phyloP scores from a whole-genome alignment of 2,329 filamentous ascomycete genomes.

The Fusarium citri region DNA sequence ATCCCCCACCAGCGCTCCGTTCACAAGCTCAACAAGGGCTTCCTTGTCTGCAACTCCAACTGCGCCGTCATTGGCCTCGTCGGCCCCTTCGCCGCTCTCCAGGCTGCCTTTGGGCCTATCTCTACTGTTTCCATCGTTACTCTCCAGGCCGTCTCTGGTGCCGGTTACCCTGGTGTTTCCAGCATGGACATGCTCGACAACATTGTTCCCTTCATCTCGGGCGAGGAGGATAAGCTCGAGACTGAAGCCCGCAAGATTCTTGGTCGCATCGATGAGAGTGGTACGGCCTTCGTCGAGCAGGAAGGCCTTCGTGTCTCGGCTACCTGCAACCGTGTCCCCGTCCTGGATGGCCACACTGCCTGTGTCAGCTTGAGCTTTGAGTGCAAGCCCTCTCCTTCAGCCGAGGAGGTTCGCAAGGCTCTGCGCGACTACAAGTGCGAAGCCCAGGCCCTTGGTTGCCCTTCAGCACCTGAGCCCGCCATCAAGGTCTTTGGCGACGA shows the following conservation, averaged over 20 bases:
- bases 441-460: constrained; percentile 84
- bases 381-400: constrained; percentile 77
- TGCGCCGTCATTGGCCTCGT: constrained; percentile 97
- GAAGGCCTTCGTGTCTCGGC: constrained; percentile 80
- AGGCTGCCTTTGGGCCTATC: constrained; percentile 86
- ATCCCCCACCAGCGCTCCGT: constrained; percentile 88
- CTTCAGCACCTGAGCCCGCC: constrained; percentile 82
- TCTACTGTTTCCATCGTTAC: constrained; percentile 84
- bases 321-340: constrained; percentile 93
- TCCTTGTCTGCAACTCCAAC: constrained; percentile 97
- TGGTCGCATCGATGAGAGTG: constrained; percentile 76
- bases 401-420: constrained; percentile 81
- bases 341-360: constrained; percentile 94
- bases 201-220: constrained; percentile 90
- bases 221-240: constrained; percentile 97
- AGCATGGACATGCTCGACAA: constrained; percentile 98
- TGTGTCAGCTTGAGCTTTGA: constrained; percentile 89
- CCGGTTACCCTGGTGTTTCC: constrained; percentile 89
- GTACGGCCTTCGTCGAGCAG: constrained; percentile 82
- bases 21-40: constrained; percentile 81
- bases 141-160: constrained; percentile 93
- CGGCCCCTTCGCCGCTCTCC: constrained; percentile 91
- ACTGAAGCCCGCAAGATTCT: constrained; percentile 96
- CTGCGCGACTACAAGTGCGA: constrained; percentile 85
- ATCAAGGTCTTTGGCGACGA: constrained; percentile 83